Percentiles rank a stretch among this genome's conserved stretches.
These are phyloP conservation scores for Nakaseomyces delphensis DNA, from an alignment of 1,139 yeast species.

Conservation along the genomic window DNA sequence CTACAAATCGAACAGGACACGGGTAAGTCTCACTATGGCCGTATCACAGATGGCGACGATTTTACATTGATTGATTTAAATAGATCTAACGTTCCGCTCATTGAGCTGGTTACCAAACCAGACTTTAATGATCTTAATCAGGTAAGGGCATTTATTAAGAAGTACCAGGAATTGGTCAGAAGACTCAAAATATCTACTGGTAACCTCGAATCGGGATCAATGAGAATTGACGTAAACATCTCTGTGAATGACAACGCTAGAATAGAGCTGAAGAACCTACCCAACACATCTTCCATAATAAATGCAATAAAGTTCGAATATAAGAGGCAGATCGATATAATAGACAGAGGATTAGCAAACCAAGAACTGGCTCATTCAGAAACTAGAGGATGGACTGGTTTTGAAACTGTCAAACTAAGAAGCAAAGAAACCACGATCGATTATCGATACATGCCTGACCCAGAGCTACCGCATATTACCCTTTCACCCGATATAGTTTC, in stretches of 20 bases:
- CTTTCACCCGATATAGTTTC: constrained; percentile 39
- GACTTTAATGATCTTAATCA: constrained; percentile 63
- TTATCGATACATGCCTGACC: constrained; percentile 90
- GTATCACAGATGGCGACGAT: constrained; percentile 28
- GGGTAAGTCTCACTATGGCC: constrained; percentile 61
- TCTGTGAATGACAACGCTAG: constrained; percentile 64
- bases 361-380: constrained; percentile 43
- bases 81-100: constrained; percentile 75
- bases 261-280: constrained; percentile 82
- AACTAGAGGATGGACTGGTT: constrained; percentile 91
- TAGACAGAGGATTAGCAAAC: constrained; percentile 34
- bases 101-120: constrained; percentile 88
- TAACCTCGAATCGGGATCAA: constrained; percentile 87
- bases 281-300: constrained; percentile 72
- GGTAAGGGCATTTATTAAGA: constrained; percentile 70
- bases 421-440: constrained; percentile 76
- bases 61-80: constrained; percentile 61
- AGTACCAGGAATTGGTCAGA: constrained; percentile 64
- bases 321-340: constrained; percentile 48
- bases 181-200: constrained; percentile 74
- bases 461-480: constrained; percentile 61
- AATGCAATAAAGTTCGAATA: constrained; percentile 74
- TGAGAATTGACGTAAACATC: constrained; percentile 89
- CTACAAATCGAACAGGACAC: constrained; percentile 92
- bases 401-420: constrained; percentile 53